Evolutionary conservation across 352 stramenopile genomes (phyloP).

Genomic region (Albugo candida): DNA sequence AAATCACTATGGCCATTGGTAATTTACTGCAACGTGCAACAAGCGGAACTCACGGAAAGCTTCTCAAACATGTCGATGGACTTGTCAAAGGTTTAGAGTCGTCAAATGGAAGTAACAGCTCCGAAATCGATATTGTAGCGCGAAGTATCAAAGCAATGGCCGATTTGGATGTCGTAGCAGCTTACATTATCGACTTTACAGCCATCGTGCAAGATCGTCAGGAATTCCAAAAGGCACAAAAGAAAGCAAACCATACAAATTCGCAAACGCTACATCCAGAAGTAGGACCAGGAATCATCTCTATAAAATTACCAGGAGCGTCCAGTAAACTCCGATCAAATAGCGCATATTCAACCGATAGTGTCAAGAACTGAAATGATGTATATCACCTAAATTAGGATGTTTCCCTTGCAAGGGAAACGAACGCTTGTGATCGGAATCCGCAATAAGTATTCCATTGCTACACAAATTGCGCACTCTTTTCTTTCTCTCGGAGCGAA

Average conservation of each 20-base stretch:
- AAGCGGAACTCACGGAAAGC: conserved; percentile 69
- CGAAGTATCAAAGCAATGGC: conserved; percentile 72
- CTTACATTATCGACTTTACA: conserved; percentile 88
- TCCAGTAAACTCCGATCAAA: not conserved
- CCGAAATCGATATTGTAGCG: conserved; percentile 63
- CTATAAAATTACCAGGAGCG: conserved; percentile 2
- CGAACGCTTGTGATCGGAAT: conserved; percentile 73
- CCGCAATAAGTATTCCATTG: conserved; percentile 81
- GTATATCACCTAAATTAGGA: too few relatives aligned
- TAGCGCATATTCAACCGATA: too few relatives aligned
- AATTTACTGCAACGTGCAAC: conserved; percentile 71
- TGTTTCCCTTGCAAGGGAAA: conserved; percentile 27
- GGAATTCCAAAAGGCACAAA: conserved; percentile 48
- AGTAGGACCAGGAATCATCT: too few relatives aligned
- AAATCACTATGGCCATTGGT: conserved; percentile 78
- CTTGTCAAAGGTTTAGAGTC: not conserved
- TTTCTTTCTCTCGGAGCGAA: conserved; percentile 43
- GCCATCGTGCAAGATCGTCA: conserved; percentile 54
- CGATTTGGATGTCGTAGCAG: conserved; percentile 82
- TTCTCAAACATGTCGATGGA: conserved; percentile 56
- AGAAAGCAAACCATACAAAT: conserved; percentile 16
- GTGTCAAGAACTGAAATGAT: too few relatives aligned
- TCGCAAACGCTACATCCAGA: not conserved
- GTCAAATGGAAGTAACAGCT: not conserved
- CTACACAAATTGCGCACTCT: conserved; percentile 39